Evolutionary conservation across 805 yeast genomes (phyloP).

Genomic region (Zygosaccharomyces pseudorouxii): DNA sequence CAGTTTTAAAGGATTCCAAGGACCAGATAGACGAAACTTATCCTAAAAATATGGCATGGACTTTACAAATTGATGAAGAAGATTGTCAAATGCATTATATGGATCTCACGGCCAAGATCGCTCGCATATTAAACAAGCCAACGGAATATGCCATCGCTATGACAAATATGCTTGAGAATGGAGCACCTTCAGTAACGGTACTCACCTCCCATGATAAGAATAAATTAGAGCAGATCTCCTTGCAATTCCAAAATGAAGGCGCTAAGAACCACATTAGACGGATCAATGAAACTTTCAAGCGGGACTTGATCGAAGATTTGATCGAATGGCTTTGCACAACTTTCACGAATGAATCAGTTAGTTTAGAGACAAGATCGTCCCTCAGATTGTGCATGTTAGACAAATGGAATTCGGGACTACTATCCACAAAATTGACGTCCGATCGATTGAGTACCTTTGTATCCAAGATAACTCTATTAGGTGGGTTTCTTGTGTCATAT

Average conservation of each 20-base stretch:
- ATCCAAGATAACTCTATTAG: slow-evolving; percentile 26
- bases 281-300: slow-evolving; percentile 25
- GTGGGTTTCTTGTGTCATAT: slow-evolving; percentile 28
- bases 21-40: slow-evolving; percentile 5
- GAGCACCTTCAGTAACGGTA: slow-evolving; percentile 21
- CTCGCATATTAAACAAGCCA: slow-evolving; percentile 24
- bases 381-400: slow-evolving; percentile 25
- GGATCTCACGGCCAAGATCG: slow-evolving; percentile 26
- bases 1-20: slow-evolving; percentile 7
- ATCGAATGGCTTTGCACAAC: slow-evolving; percentile 23
- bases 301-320: slow-evolving; percentile 23
- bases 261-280: slow-evolving; percentile 22
- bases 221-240: slow-evolving; percentile 17
- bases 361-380: slow-evolving; percentile 12
- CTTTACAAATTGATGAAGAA: slow-evolving; percentile 27
- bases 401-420: slow-evolving; percentile 22
- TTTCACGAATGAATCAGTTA: slow-evolving; percentile 10
- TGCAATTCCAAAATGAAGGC: slow-evolving; percentile 21
- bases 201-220: slow-evolving; percentile 17
- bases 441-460: slow-evolving; percentile 11
- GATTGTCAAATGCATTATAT: slow-evolving; percentile 24
- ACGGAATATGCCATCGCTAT: slow-evolving; percentile 26
- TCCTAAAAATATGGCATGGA: slow-evolving; percentile 16
- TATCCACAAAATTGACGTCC: slow-evolving; percentile 12
- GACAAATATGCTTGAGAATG: slow-evolving; percentile 17